Conservation (phyloP, 2,329 filamentous ascomycete genomes). For the Rasamsonia emersonii region DNA sequence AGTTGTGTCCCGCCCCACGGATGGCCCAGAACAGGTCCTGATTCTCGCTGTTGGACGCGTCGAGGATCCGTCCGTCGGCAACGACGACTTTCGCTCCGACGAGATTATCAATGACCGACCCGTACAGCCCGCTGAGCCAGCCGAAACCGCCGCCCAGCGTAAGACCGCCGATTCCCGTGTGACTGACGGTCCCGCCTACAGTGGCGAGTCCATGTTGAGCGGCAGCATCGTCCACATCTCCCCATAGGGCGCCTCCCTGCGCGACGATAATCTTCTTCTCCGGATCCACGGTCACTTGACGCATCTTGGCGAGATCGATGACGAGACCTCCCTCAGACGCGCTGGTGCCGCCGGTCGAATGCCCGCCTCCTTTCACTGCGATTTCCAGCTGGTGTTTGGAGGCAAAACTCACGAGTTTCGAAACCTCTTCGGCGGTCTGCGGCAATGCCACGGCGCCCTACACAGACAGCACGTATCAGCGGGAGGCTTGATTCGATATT, state of each 20-base stretch:
- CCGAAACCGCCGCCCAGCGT: conserved; percentile 53
- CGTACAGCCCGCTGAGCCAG: conserved; percentile 46
- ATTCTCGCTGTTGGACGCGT: conserved; percentile 36
- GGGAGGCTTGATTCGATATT: too few relatives aligned
- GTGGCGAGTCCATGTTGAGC: conserved; percentile 47
- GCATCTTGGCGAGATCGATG: conserved; percentile 47
- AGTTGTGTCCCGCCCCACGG: conserved; percentile 38
- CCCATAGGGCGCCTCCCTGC: conserved; percentile 47
- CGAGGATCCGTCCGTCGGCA: conserved; percentile 31
- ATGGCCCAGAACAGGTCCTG: conserved; percentile 43
- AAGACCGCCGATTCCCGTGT: conserved; percentile 54
- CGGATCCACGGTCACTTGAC: conserved; percentile 41
- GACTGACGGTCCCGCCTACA: conserved; percentile 54
- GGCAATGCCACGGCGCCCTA: too few relatives aligned
- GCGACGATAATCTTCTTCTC: conserved; percentile 39
- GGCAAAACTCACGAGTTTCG: too few relatives aligned
- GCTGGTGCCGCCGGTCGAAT: conserved; percentile 45
- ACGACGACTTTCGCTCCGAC: conserved; percentile 31
- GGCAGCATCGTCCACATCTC: conserved; percentile 45
- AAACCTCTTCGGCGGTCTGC: too few relatives aligned
- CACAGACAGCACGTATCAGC: too few relatives aligned
- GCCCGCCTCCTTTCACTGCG: conserved; percentile 48
- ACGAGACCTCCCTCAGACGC: conserved; percentile 47
- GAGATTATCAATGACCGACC: conserved; percentile 47
- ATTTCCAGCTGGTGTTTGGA: conserved; percentile 39